phyloP scores from a whole-genome alignment of 371 early-diverging fungal species.

The Choanephora cucurbitarum region DNA sequence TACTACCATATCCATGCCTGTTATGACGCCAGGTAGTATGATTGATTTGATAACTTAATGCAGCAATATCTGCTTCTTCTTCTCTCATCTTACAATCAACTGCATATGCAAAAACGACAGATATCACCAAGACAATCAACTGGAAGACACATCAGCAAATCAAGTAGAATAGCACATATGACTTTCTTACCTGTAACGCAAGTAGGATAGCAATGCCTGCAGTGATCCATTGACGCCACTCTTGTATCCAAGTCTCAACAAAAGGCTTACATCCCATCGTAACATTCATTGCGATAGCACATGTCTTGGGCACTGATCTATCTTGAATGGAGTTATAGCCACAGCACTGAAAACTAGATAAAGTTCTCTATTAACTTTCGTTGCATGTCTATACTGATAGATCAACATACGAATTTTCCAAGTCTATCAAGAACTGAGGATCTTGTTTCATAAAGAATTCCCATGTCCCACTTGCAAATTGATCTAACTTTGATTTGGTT shows the following conservation, averaged over 20 bases:
- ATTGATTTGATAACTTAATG: slow-evolving; percentile 21
- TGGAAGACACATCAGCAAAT: slow-evolving; percentile 1
- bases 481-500: slow-evolving; percentile 23
- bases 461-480: slow-evolving; percentile 34
- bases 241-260: slow-evolving; percentile 6
- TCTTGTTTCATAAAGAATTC: slow-evolving; percentile 35
- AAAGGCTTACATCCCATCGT: slow-evolving; percentile 21
- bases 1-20: slow-evolving; percentile 9
- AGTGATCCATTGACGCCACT: slow-evolving; percentile 25
- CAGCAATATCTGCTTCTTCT: slow-evolving; percentile 28
- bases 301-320: slow-evolving; percentile 24
- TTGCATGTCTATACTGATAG: not conserved
- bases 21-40: slow-evolving; percentile 13
- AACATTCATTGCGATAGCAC: slow-evolving; percentile 9
- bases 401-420: slow-evolving; percentile 32
- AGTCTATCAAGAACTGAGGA: slow-evolving; percentile 20
- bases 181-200: slow-evolving; percentile 14
- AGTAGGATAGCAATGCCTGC: slow-evolving; percentile 11
- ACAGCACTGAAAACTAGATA: slow-evolving; percentile 28
- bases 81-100: slow-evolving; percentile 28
- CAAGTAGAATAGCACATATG: not conserved
- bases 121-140: slow-evolving; percentile 19
- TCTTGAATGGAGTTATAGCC: slow-evolving; percentile 26
- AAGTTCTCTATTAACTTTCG: not conserved
- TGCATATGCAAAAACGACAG: slow-evolving; percentile 16